Evolutionary conservation across 371 early-diverging fungal genomes (phyloP).

Genomic region (Astathelohania contejeani): DNA sequence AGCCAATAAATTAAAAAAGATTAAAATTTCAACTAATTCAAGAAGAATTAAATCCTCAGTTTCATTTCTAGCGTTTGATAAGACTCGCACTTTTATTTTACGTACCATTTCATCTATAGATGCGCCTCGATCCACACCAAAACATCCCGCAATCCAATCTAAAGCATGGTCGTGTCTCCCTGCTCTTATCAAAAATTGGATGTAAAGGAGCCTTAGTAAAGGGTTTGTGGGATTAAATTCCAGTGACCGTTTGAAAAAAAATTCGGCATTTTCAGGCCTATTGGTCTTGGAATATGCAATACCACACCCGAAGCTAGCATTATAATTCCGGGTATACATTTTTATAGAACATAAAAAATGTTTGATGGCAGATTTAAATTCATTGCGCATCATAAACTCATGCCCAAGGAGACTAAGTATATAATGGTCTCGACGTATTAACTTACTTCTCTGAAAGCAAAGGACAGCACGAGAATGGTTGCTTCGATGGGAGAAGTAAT

Average conservation of each 20-base stretch:
- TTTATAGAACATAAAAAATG: slow-evolving; percentile 40
- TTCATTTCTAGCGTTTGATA: slow-evolving; percentile 8
- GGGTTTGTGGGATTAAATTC: slow-evolving; percentile 36
- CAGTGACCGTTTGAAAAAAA: slow-evolving; percentile 38
- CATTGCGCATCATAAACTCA: slow-evolving; percentile 46
- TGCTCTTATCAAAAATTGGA: slow-evolving; percentile 41
- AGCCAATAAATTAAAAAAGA: slow-evolving; percentile 4
- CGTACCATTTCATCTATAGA: slow-evolving; percentile 10
- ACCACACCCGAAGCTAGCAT: slow-evolving; percentile 49
- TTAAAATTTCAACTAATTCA: slow-evolving; percentile 39
- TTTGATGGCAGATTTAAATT: slow-evolving; percentile 38
- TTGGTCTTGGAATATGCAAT: slow-evolving; percentile 42
- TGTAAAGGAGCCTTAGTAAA: slow-evolving; percentile 30
- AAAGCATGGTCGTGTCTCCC: slow-evolving; percentile 27
- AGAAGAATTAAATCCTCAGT: slow-evolving; percentile 37
- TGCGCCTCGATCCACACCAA: slow-evolving; percentile 4
- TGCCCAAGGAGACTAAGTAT: slow-evolving; percentile 48
- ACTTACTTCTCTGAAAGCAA: slow-evolving; percentile 42
- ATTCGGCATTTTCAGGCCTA: slow-evolving; percentile 43
- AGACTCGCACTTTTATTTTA: not conserved
- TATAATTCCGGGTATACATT: slow-evolving; percentile 43
- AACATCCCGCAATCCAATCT: slow-evolving; percentile 4
- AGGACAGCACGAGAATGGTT: slow-evolving; percentile 35
- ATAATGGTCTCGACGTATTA: slow-evolving; percentile 41
- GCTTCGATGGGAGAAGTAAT: slow-evolving; percentile 44